These are phyloP conservation scores for Rosa lucieae DNA, from an alignment of 306 rosid species.

Conservation along the genomic window DNA sequence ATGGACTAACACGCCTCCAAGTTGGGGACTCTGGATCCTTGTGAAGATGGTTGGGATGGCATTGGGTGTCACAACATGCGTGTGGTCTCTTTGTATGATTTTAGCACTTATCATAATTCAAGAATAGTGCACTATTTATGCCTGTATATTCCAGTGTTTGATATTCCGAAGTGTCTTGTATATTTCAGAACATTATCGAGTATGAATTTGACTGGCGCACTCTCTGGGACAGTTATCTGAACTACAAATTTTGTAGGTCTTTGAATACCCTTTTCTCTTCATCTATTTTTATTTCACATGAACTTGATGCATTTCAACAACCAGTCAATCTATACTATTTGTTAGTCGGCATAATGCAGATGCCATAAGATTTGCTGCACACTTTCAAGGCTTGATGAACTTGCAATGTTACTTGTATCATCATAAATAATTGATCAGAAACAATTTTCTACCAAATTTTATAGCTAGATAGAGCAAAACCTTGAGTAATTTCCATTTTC, in stretches of 20 bases:
- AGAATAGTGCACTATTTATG: background rate
- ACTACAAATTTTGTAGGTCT: slow-evolving; percentile 47
- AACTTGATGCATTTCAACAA: background rate
- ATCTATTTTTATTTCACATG: background rate
- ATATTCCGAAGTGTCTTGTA: background rate
- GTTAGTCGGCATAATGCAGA: background rate
- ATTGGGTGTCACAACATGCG: slow-evolving; percentile 38
- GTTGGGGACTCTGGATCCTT: slow-evolving; percentile 46
- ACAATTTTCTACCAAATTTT: background rate
- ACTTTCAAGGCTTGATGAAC: background rate
- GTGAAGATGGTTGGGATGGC: slow-evolving; percentile 46
- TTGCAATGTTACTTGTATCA: background rate
- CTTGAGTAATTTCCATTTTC: background rate
- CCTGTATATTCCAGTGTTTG: background rate
- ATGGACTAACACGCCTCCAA: slow-evolving; percentile 38
- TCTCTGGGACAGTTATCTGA: slow-evolving; percentile 49
- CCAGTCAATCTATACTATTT: background rate
- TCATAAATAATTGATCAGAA: background rate
- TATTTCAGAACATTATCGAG: slow-evolving; percentile 49
- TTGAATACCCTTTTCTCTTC: slow-evolving; percentile 5
- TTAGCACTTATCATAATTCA: background rate
- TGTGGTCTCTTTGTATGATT: slow-evolving; percentile 47
- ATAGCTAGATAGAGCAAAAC: background rate
- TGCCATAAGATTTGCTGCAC: background rate
- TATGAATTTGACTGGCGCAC: slow-evolving; percentile 45